Evolutionary conservation across 208 protist species (phyloP).

Genomic region (Porcisia hertigi): DNA sequence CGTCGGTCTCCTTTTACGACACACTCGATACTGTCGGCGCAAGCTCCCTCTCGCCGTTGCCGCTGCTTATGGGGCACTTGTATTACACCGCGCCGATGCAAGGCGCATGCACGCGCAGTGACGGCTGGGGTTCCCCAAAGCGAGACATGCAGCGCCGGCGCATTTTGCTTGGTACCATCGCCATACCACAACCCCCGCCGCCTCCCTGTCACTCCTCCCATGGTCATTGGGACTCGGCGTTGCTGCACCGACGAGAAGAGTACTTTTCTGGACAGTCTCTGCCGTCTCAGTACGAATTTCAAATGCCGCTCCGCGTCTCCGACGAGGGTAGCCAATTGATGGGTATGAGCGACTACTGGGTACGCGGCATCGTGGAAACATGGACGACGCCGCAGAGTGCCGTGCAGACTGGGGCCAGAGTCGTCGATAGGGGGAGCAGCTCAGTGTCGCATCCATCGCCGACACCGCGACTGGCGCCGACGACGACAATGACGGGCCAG

Average conservation of each 20-base stretch:
- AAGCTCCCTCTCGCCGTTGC: neutral
- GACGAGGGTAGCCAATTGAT: slow-evolving; percentile 11
- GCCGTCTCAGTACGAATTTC: slow-evolving; percentile 1
- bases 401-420: neutral
- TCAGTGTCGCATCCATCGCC: neutral
- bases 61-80: slow-evolving; percentile 7
- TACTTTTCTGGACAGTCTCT: neutral
- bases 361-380: slow-evolving; percentile 18
- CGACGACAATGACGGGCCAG: neutral
- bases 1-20: slow-evolving; percentile 6
- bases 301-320: slow-evolving; percentile 5
- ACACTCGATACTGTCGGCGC: neutral
- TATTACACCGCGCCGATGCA: neutral
- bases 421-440: neutral
- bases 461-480: neutral
- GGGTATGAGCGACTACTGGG: slow-evolving; percentile 14
- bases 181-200: slow-evolving; percentile 6
- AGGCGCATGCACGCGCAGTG: neutral
- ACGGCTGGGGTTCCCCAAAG: neutral
- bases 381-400: neutral
- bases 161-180: slow-evolving; percentile 12
- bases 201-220: neutral
- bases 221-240: neutral
- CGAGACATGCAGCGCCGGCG: neutral
- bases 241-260: neutral